These are phyloP conservation scores for Camellia oleifera DNA, from an alignment of 179 eudicot genomes.

Conservation along the genomic window DNA sequence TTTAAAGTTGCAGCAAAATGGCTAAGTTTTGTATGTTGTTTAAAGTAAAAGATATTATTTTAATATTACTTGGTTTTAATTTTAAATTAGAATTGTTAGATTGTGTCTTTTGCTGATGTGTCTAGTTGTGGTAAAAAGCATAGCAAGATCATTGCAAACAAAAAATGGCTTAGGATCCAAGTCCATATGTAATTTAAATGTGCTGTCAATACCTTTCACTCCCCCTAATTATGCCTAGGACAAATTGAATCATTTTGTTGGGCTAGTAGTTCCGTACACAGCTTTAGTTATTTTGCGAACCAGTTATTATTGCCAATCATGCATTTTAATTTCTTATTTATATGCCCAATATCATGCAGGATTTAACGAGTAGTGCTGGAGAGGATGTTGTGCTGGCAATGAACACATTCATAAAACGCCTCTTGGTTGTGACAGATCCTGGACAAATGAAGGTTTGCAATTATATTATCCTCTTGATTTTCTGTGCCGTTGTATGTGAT, in stretches of 20 bases:
- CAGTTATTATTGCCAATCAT: background rate
- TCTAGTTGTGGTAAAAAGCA: no score
- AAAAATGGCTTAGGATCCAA: no score
- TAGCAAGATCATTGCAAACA: no score
- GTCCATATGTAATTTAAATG: background rate
- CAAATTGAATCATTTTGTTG: background rate
- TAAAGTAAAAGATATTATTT: no score
- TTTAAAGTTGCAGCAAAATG: no score
- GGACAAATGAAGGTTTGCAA: slow-evolving; percentile 70
- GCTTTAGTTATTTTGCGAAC: no score
- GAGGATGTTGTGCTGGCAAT: slow-evolving; percentile 86
- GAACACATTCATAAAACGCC: slow-evolving; percentile 83
- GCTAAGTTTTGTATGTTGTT: no score
- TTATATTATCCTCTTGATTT: background rate
- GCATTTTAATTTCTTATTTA: slow-evolving; percentile 6
- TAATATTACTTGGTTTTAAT: no score
- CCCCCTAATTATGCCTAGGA: background rate
- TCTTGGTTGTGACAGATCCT: slow-evolving; percentile 82
- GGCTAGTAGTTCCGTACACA: no score
- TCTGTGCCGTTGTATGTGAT: background rate
- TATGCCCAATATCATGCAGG: slow-evolving; percentile 40
- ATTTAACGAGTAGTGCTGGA: slow-evolving; percentile 80
- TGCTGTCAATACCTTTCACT: background rate
- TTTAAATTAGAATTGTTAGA: no score
- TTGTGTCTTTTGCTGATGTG: no score